Percentiles rank a stretch among this genome's conserved stretches.
phyloP scores from a whole-genome alignment of 345 rosid genomes.

The Populus deltoides region DNA sequence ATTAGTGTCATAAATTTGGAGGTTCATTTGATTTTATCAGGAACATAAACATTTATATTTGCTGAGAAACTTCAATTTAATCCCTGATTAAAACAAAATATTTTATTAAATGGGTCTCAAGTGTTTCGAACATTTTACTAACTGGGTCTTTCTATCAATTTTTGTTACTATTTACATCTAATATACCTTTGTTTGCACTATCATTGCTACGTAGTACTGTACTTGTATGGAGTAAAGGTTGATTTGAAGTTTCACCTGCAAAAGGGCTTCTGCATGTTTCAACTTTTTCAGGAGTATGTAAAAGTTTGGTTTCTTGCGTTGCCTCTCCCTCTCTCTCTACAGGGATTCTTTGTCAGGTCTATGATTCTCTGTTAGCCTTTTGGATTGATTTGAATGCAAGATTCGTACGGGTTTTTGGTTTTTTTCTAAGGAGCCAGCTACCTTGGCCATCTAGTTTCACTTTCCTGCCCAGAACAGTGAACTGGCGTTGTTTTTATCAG shows the following conservation, averaged over 20 bases:
- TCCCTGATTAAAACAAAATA: neutral
- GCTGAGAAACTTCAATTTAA: neutral
- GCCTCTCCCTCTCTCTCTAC: neutral
- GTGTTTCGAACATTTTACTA: too few relatives aligned
- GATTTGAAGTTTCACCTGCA: slow-evolving; percentile 12
- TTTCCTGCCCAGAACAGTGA: neutral
- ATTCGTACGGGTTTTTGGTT: slow-evolving; percentile 1
- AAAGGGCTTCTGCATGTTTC: neutral
- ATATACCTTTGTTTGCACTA: neutral
- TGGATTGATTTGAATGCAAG: slow-evolving; percentile 10
- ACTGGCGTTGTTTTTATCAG: neutral
- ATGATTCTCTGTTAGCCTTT: slow-evolving; percentile 1
- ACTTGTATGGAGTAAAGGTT: neutral
- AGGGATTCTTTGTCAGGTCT: slow-evolving; percentile 16
- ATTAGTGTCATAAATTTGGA: neutral
- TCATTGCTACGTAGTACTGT: neutral
- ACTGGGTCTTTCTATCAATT: too few relatives aligned
- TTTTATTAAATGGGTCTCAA: too few relatives aligned
- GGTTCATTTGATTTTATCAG: neutral
- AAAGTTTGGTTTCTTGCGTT: slow-evolving; percentile 4
- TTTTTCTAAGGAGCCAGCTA: neutral
- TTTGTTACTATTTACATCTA: too few relatives aligned
- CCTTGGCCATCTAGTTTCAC: neutral
- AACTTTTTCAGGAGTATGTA: neutral
- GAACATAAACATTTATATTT: too few relatives aligned